Conservation (phyloP, 257 asterid genomes). For the Mentha longifolia region DNA sequence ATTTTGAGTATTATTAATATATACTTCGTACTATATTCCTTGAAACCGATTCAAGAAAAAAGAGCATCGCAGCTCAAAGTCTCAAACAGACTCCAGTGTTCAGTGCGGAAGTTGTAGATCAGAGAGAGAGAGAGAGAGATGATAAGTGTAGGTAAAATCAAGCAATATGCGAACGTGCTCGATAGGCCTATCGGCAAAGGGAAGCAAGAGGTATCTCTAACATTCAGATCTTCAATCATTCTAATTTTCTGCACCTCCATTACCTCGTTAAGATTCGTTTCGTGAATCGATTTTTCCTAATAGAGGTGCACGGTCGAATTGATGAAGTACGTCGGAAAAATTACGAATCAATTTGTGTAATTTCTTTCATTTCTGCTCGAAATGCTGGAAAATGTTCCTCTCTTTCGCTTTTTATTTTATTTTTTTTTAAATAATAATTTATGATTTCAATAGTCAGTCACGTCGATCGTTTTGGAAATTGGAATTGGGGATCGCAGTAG, state of each 20-base stretch:
- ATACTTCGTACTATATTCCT: too few relatives aligned
- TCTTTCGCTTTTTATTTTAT: not conserved
- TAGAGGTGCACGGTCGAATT: not conserved
- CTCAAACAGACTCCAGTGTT: slow-evolving; percentile 12
- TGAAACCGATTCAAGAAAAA: too few relatives aligned
- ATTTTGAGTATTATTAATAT: too few relatives aligned
- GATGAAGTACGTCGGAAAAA: not conserved
- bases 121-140: slow-evolving; percentile 34
- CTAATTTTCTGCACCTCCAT: not conserved
- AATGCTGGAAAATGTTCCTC: not conserved
- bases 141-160: slow-evolving; percentile 88
- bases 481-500: not conserved
- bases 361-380: not conserved
- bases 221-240: slow-evolving; percentile 36
- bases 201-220: slow-evolving; percentile 78
- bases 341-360: not conserved
- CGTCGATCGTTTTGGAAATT: not conserved
- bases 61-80: not conserved
- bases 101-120: not conserved
- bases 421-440: too few relatives aligned
- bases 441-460: not conserved
- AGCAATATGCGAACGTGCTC: slow-evolving; percentile 82
- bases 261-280: too few relatives aligned
- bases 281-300: not conserved
- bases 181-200: slow-evolving; percentile 94